Evolutionary conservation across 2,329 filamentous ascomycete species (phyloP), one percentile per base, ranked within the genome.

Genomic region (Biscogniauxia sp.): DNA sequence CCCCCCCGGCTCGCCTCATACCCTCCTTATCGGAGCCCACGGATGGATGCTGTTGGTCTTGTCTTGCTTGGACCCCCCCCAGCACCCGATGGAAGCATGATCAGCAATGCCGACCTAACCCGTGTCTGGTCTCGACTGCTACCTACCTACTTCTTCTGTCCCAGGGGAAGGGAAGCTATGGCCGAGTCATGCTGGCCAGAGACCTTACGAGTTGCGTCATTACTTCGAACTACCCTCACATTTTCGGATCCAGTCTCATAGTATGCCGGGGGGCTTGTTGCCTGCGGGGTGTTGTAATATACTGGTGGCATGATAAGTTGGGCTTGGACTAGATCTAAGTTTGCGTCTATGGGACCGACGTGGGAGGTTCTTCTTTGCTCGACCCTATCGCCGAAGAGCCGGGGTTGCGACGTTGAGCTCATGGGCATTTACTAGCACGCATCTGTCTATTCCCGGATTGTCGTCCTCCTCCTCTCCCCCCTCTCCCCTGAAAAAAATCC

Each of bases 91-190:
- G 37, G 37, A 45, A 28, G 20, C 1, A 13, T n/a, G 52, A 53
- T 53, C 52, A 53, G 20, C 23, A 53, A n/a, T 26, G 52, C 52
- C 52, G 52, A 53, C 23, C 52, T 53, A 28, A 32, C 52, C 52
- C 6, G 17, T 19, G 23, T 53, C 25, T 28, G 17, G 52, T 32
- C 25, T 26, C 25, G 20, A 53, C 20, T 53, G 11, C 52, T 26
- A 25, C 17, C 23, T 26, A 11, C 23, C 7, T 3, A 13, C 25
- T 4, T 6, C 51, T 53, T 15, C 20, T 53, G 17, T 20, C 51
- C 20, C 23, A 17, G 37, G n/a, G 15, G 37, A n/a, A 45, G 15
- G 28, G 37, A 45, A 45, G 37, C 37, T 45, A 17, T 45, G 37
- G 37, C 15, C 37, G 37, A 45, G 37, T 11, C 15, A 45, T n/a